Base-by-base conservation (phyloP, 768 basidiomycete genomes). In the Tylopilus subfusipes region DNA sequence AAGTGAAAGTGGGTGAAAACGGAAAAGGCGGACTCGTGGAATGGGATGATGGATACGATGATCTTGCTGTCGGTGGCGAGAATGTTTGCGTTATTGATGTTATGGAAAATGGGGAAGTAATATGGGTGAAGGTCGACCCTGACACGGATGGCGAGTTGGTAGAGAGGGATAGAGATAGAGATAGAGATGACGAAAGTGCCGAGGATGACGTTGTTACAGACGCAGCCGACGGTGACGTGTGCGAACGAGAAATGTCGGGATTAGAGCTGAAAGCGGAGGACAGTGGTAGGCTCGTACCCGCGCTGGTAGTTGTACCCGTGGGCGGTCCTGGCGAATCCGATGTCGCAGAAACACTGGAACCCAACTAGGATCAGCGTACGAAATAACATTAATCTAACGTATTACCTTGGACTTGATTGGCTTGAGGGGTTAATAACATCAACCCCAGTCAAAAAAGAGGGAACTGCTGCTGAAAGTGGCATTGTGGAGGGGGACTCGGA, bases 221-320 rank as follows among this genome's bases (percentile, higher is more conserved):
- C n/a, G 40, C 34, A 55, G 54, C 33, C 8, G 24, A 40, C 16
- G 19, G 4, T 39, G 30, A 45, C 3, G 52, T 40, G 19, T 24
- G 30, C 5, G 53, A 42, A 36, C 44, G 11, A 47, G 58, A 54
- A 56, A 60, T 27, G 48, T 49, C 25, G 42, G 58, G 44, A 68
- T 65, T 48, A 60, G 65, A 58, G 54, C 52, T 44, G 40, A 47
- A 50, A 52, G 42, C 1, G 22, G 45, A 50, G 30, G 52, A 60
- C 16, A 43, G 42, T 25, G 48, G 50, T 38, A 48, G 30, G 61
- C 54, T 54, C 66, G 47, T 61, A 68, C 66, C 59, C 59, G 39
- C 21, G 39, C 48, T 67, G 22, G 59, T 33, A 34, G 29, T 31
- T 27, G 56, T 47, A 33, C 50, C 34, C 24, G 53, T 60, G 21